Evolutionary conservation across 345 rosid species (phyloP).

Genomic region (Populus ilicifolia): DNA sequence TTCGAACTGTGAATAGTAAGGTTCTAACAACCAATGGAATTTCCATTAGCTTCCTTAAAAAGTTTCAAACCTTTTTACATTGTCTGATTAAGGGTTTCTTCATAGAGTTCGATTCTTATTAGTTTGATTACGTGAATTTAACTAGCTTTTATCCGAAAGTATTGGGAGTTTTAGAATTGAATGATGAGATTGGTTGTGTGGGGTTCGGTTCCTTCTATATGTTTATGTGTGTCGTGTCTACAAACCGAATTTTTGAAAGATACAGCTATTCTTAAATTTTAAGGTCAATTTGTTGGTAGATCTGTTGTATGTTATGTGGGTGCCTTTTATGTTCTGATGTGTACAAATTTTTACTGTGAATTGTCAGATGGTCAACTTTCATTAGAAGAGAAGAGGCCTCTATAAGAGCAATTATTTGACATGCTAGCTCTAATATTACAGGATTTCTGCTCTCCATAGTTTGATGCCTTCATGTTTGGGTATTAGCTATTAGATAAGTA

Average conservation of each 20-base stretch:
- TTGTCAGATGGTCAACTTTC: background rate
- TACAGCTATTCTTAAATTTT: background rate
- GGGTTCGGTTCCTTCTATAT: background rate
- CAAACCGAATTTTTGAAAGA: background rate
- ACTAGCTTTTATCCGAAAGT: background rate
- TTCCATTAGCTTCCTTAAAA: background rate
- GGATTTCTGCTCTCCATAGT: background rate
- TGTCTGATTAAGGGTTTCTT: background rate
- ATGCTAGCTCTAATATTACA: background rate
- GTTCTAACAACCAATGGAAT: background rate
- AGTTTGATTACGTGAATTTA: background rate
- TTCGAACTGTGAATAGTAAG: background rate
- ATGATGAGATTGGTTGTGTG: background rate
- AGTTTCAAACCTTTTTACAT: background rate
- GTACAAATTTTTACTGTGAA: background rate
- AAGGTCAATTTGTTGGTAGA: background rate
- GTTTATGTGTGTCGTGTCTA: background rate
- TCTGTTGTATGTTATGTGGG: background rate
- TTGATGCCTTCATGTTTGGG: background rate
- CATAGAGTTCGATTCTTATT: background rate
- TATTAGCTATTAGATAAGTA: background rate
- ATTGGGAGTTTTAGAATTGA: background rate
- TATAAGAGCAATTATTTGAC: background rate
- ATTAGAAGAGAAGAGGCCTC: background rate
- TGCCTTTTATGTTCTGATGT: background rate